A percentile compares a stretch with the other conserved stretches of the same genome.
Evolutionary conservation across 805 yeast genomes (phyloP).

Genomic region (Starmerella stigmatis): DNA sequence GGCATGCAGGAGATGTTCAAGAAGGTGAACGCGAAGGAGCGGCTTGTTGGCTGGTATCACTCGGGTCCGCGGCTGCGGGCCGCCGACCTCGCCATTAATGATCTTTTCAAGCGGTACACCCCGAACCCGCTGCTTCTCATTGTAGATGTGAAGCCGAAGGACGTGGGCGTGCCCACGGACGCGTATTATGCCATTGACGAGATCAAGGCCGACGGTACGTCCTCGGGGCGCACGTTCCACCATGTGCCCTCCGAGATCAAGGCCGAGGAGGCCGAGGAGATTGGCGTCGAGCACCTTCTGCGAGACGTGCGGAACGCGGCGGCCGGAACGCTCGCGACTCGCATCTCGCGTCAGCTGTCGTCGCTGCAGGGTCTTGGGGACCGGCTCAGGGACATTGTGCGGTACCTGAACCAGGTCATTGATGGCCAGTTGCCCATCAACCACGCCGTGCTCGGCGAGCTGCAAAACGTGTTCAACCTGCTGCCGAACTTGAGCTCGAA

Average conservation of each 20-base stretch:
- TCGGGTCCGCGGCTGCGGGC: constrained; percentile 88
- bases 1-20: constrained; percentile 96
- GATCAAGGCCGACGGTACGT: constrained; percentile 89
- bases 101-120: constrained; percentile 73
- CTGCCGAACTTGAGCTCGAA: constrained; percentile 59
- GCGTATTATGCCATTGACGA: constrained; percentile 92
- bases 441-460: constrained; percentile 78
- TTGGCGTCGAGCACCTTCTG: constrained; percentile 92
- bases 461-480: constrained; percentile 89
- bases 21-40: constrained; percentile 94
- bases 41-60: constrained; percentile 97
- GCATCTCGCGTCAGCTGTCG: constrained; percentile 79
- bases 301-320: constrained; percentile 95
- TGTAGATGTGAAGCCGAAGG: constrained; percentile 78
- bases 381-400: constrained; percentile 66
- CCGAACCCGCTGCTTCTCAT: constrained; percentile 73
- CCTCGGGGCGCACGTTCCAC: constrained; percentile 82
- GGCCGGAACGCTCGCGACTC: constrained; percentile 79
- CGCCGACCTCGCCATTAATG: constrained; percentile 85
- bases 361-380: constrained; percentile 77
- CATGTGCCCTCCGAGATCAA: constrained; percentile 87
- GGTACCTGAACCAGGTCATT: constrained; percentile 65
- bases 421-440: constrained; percentile 69
- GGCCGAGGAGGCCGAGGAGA: constrained; percentile 99
- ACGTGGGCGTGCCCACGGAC: constrained; percentile 89